Percentiles rank a stretch among this genome's conserved stretches.
Evolutionary conservation across 768 basidiomycete species (phyloP).

Genomic region (Tricholomella constricta): DNA sequence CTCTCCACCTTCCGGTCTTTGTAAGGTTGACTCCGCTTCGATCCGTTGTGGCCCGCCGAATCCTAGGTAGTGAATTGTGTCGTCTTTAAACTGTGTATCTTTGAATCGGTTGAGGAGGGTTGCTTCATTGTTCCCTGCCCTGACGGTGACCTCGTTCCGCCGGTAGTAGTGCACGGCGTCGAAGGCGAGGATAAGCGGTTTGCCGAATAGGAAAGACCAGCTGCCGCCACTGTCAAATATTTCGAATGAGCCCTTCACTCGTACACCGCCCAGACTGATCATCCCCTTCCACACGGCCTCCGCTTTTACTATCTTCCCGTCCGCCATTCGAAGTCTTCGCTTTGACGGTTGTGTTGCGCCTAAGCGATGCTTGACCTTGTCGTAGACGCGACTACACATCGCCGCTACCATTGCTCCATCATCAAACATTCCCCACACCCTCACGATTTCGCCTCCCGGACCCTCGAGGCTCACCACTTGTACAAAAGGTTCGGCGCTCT

Average conservation of each 20-base stretch:
- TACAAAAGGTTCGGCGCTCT: conserved; percentile 21
- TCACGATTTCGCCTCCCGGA: conserved; percentile 15
- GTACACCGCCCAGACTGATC: conserved; percentile 14
- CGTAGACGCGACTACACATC: conserved; percentile 22
- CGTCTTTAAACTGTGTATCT: background rate
- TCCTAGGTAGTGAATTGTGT: background rate
- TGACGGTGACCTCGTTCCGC: background rate
- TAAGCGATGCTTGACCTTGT: conserved; percentile 12
- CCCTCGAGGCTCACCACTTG: conserved; percentile 20
- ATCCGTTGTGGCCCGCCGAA: no score
- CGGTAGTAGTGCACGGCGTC: background rate
- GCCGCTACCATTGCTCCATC: conserved; percentile 33
- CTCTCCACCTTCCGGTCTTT: no score
- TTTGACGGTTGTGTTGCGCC: conserved; percentile 14
- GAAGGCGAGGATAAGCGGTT: background rate
- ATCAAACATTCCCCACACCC: conserved; percentile 23
- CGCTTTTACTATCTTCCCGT: no score
- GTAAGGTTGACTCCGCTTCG: no score
- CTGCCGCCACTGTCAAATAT: conserved; percentile 21
- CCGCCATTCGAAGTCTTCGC: conserved; percentile 32
- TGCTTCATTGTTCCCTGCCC: background rate
- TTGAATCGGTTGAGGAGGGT: background rate
- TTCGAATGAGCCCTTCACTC: conserved; percentile 16
- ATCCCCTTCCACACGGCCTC: no score
- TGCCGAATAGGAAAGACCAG: background rate